Percentiles rank a stretch among this genome's conserved stretches.
Conservation (phyloP, 2,329 filamentous ascomycete genomes). For the Didymella sp. region DNA sequence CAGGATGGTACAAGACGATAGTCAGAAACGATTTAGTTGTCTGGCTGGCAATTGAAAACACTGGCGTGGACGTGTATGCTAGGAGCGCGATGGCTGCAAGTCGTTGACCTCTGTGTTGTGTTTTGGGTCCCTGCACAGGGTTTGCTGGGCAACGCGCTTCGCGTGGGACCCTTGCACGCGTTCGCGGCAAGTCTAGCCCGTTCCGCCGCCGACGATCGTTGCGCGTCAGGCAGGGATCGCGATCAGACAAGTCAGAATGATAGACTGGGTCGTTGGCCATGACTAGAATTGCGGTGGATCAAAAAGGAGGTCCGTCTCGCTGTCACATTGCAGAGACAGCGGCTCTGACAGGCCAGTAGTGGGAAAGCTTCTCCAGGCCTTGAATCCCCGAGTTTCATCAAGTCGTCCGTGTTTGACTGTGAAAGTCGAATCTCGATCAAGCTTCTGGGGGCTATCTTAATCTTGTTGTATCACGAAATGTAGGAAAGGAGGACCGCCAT, state of each 20-base stretch:
- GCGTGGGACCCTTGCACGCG: slow-evolving; percentile 24
- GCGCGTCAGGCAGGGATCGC: slow-evolving; percentile 3
- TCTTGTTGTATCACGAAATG: no score
- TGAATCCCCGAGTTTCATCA: background rate
- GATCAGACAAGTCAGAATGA: background rate
- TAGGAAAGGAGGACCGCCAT: no score
- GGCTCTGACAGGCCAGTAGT: background rate
- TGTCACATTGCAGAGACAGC: background rate
- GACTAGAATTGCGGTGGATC: background rate
- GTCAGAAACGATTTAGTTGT: background rate
- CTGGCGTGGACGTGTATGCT: slow-evolving; percentile 1
- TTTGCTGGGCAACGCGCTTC: slow-evolving; percentile 27
- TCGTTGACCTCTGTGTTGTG: slow-evolving; percentile 21
- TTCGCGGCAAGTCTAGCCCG: slow-evolving; percentile 8
- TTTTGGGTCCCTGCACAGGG: slow-evolving; percentile 27
- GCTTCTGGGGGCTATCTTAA: background rate
- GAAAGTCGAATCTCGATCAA: background rate
- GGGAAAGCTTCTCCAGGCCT: no score
- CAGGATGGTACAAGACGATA: background rate
- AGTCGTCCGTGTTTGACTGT: background rate
- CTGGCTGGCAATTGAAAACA: background rate
- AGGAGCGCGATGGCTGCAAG: background rate
- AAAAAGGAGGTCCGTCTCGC: background rate
- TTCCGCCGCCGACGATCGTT: slow-evolving; percentile 5
- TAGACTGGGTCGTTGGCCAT: background rate